Conservation (phyloP, 176 grass and related monocot species). For the Rhynchospora breviuscula region DNA sequence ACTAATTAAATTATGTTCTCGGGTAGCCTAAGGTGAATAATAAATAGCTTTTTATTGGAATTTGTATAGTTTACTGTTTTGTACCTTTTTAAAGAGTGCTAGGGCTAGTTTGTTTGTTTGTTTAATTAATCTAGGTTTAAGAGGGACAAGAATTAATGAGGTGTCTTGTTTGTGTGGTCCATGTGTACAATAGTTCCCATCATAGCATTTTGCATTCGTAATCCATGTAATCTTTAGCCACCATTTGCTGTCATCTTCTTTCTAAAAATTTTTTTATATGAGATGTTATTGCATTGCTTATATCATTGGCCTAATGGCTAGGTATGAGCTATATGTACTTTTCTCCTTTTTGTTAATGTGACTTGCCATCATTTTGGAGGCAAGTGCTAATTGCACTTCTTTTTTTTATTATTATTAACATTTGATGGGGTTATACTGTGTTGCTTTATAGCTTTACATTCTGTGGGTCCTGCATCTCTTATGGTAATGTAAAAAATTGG, state of each 20-base stretch:
- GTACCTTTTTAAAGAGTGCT: slow-evolving; percentile 17
- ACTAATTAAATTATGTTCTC: slow-evolving; percentile 9
- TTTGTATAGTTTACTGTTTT: slow-evolving; percentile 31
- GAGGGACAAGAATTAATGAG: slow-evolving; percentile 43
- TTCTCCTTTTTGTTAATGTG: slow-evolving; percentile 22
- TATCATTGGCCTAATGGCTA: background rate
- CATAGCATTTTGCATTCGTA: slow-evolving; percentile 69
- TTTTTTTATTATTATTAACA: background rate
- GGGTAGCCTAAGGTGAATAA: slow-evolving; percentile 3
- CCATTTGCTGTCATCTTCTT: slow-evolving; percentile 51
- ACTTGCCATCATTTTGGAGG: slow-evolving; percentile 22
- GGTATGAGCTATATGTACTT: slow-evolving; percentile 16
- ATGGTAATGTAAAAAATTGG: background rate
- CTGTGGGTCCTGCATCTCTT: background rate
- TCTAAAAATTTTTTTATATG: slow-evolving; percentile 20
- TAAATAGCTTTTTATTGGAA: slow-evolving; percentile 20
- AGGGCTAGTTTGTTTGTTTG: slow-evolving; percentile 22
- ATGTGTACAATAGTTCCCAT: slow-evolving; percentile 52
- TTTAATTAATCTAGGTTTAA: slow-evolving; percentile 40
- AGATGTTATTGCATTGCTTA: slow-evolving; percentile 16
- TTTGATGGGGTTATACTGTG: background rate
- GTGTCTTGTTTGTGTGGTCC: slow-evolving; percentile 42
- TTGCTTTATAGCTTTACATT: slow-evolving; percentile 4
- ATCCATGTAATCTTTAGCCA: slow-evolving; percentile 81
- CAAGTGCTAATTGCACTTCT: slow-evolving; percentile 3